Base-by-base conservation (phyloP, 805 yeast species). In the Cyberlindnera mississippiensis region DNA sequence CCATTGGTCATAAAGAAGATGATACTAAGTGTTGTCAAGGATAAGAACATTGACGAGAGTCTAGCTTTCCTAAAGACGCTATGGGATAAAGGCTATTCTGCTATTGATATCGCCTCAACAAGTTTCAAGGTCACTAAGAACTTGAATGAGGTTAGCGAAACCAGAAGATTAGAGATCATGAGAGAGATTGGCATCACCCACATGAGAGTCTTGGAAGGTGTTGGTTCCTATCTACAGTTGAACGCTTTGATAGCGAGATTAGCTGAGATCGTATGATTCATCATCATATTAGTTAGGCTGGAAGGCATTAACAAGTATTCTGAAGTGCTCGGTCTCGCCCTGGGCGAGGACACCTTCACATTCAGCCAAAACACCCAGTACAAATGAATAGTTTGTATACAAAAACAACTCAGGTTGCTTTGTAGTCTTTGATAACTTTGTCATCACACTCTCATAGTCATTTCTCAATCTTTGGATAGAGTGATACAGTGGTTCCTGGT, bases 161-260 rank as follows among this genome's bases (percentile, higher is more conserved):
- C 72, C 38, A 71, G 69, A 42, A 68, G 95, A 49, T 68, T 93
- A 46, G 91, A 84, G 45, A 75, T 84, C 58, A 82, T 93, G 50
- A 80, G 81, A 57, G 89, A 85, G 53, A 87, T 93, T 34, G 99
- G 99, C 5, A 78, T 85, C 48, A 78, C 88, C 1, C 99, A 93
- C 59, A 82, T 93, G 90, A 71, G 96, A 47, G 82, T 93, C 2
- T 68, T 93, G 37, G 98, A 93, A 63, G 99, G 99, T 49, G 95
- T 93, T 4, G 78, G 88, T 10, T 80, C 96, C 0, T 84, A 84
- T 59, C 66, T 93, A 45, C 99, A 93, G 59, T 64, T 93, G 48
- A 82, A 88, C 37, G 95, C 96, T 6, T 71, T 93, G 68, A 65
- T 88, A 35, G 83, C 96, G 16, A 82, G 73, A 52, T 60, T 71